Evolutionary conservation across 257 asterid genomes (phyloP), one percentile per base, ranked within the genome.

Genomic region (Gardenia jasminoides): DNA sequence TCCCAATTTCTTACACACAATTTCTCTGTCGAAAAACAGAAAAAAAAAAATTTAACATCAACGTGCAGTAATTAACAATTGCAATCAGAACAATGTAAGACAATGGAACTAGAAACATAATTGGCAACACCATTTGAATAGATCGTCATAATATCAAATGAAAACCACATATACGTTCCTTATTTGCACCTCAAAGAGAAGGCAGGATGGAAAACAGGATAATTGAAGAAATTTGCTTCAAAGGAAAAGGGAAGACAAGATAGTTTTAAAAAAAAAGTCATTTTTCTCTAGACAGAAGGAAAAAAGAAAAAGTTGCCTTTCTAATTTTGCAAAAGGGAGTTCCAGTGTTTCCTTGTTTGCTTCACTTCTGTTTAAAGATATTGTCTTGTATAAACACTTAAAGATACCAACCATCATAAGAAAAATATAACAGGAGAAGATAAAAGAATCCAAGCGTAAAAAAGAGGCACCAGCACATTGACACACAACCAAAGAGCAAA

Each of bases 1-100:
- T 86, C 85, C 77, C 89, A 93, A 84, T 83, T 91, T 87, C 86
- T 93, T 79, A 96, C 77, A 84, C 87, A 82, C 82, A 93, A 72
- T 85, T 90, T 96, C 79, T 96, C 99, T 96, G 94, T 82, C 10
- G 76, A 73, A 80, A 85, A 61, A 26, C n/a, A 73, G 62, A 58
- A 12, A 39, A 71, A n/a, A n/a, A 24, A 75, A 10, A 46, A 44
- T 44, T n/a, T 36, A 36, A 36, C 33, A 50, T 64, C 70, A 47
- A 66, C 61, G 73, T 44, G 24, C 28, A 15, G 30, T 46, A 24
- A 10, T 39, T 10, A 31, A 76, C 31, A 56, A 22, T 67, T 20
- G n/a, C 46, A 67, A 74, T 11, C 2, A 41, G 36, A 26, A 4
- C 36, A n/a, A 39, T 31, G 20, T 36, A 74, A 74, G 26, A 13